Evolutionary conservation across 2,329 filamentous ascomycete species (phyloP), one percentile per base, ranked within the genome.

Genomic region (Leptographium lundbergii): DNA sequence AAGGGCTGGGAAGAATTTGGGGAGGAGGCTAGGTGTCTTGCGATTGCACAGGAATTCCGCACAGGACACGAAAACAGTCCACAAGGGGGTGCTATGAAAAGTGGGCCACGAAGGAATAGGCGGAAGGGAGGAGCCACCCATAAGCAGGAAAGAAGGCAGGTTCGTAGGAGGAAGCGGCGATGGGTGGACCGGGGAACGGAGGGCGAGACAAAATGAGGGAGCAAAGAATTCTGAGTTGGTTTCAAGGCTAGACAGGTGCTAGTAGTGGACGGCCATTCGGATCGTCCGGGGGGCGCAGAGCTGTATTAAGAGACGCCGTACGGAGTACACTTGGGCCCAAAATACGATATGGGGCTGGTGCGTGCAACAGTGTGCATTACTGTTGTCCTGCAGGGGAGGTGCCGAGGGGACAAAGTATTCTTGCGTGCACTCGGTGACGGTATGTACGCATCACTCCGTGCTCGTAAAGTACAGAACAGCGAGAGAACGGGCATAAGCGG

Each of bases 1-100:
- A 51, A 57, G 48, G 55, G 45, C 55, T 56, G 54, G 54, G 39
- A 57, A n/a, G n/a, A 45, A 50, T n/a, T 57, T 57, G 55, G 42
- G 27, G 55, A 45, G 55, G 45, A 32, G 34, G 17, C 42, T 56
- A 19, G 27, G 25, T 25, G 42, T 45, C 17, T 32, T 48, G 55
- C 42, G 45, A 57, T 36, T 29, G 55, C 55, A 50, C 42, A 48
- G 55, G 54, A 57, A 57, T 39, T 52, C 32, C 47, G 48, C 47
- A 57, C 27, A 48, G 56, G 56, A 54, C 45, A 58, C 57, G 51
- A 55, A 50, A 59, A 48, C 48, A 51, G 48, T 27, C 25, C 25
- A 29, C 14, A 53, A 48, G 29, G 47, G 27, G 54, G 32, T n/a
- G 34, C 11, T 27, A 54, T 17, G 39, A 56, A 56, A 56, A 56